phyloP scores from a whole-genome alignment of 495 filamentous ascomycete genomes.

The Penicillium soppii region DNA sequence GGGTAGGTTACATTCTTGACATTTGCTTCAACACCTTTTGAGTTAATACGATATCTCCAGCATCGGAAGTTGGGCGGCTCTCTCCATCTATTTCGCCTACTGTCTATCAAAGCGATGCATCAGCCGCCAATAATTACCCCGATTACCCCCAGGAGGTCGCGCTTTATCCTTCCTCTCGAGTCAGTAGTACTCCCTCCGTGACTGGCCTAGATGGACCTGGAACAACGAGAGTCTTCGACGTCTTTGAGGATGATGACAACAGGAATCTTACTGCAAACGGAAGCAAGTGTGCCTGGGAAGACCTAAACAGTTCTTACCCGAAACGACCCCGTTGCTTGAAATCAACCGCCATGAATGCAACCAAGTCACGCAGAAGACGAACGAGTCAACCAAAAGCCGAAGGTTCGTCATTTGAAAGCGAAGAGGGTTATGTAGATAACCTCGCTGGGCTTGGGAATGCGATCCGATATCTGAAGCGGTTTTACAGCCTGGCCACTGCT shows the following conservation, averaged over 20 bases:
- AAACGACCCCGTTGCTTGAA: neutral
- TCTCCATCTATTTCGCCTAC: neutral
- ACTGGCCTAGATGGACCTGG: conserved; percentile 11
- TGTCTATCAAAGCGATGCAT: conserved; percentile 1
- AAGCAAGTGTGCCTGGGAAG: no score
- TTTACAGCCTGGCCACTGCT: neutral
- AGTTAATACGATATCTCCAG: conserved; percentile 6
- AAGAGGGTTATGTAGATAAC: neutral
- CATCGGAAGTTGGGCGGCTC: conserved; percentile 2
- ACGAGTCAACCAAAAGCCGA: neutral
- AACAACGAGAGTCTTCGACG: conserved; percentile 12
- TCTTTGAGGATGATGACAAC: no score
- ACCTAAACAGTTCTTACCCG: no score
- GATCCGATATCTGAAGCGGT: conserved; percentile 1
- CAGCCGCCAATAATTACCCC: conserved; percentile 6
- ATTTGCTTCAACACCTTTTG: neutral
- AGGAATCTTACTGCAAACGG: no score
- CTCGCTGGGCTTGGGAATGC: neutral
- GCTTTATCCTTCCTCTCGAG: conserved; percentile 12
- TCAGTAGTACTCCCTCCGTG: conserved; percentile 9
- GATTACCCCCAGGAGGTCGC: conserved; percentile 11
- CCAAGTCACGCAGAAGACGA: neutral
- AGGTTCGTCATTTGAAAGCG: neutral
- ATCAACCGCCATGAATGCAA: neutral
- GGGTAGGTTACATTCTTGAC: no score